Evolutionary conservation across 768 basidiomycete genomes (phyloP), one percentile per base, ranked within the genome.

Genomic region (Suillus fuscotomentosus): DNA sequence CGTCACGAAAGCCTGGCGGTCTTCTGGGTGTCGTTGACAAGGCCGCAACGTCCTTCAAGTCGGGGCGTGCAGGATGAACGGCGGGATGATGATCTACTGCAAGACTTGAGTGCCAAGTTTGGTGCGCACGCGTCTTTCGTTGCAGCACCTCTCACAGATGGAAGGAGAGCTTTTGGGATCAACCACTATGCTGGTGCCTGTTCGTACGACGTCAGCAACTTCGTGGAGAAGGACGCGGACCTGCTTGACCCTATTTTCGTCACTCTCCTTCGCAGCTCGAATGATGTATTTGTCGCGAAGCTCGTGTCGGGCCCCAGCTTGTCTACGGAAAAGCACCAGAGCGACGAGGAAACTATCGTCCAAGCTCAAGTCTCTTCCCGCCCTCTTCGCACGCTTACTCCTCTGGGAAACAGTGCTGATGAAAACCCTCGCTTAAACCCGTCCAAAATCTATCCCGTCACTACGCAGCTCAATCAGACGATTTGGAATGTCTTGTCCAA

Each of bases 331-430:
- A 79, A 77, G 56, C 88, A 88, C 63, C 81, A 81, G 22, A 81
- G 85, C 63, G 88, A 88, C 65, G 77, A 82, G 51, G 75, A 74
- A 64, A 86, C 82, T 66, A 82, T 87, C 63, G 87, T 88, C 38
- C 86, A 88, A 69, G 85, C 87, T 31, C 87, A 88, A 68, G 85
- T 88, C 9, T 85, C 86, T 5, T 82, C 82, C 17, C 81, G 81
- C 9, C 86, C 87, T 22, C 77, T 88, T 11, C 83, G 88, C 34
- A 75, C 75, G 15, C 79, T 81, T 5, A 83, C 83, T 0, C 70
- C 76, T n/a, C 69, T 82, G 45, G 51, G 73, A 27, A 60, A 62
- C 69, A 27, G 61, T 59, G 60, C 62, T 22, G 72, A 79, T 42
- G 81, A 81, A 56, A 77, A 75, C 60, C 65, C 81, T 0, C 81